phyloP scores from a whole-genome alignment of 768 basidiomycete genomes.

The Daedaleopsis nitida region DNA sequence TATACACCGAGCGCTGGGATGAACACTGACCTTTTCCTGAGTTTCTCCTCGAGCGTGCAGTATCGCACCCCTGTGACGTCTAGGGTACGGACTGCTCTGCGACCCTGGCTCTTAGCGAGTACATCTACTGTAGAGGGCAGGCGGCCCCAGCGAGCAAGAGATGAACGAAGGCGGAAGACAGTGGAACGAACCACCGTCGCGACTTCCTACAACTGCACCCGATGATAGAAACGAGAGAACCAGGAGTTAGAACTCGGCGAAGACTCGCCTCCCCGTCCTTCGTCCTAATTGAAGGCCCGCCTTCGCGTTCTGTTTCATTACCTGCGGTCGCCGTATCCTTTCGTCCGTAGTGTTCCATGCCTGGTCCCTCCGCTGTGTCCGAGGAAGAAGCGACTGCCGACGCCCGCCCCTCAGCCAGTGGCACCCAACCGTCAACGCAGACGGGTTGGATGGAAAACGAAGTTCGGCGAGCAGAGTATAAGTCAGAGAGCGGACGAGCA shows the following conservation, averaged over 20 bases:
- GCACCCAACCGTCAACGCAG: not conserved
- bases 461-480: not conserved
- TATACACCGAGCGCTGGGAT: not conserved
- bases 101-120: no score
- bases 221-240: not conserved
- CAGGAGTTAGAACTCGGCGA: not conserved
- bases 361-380: not conserved
- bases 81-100: not conserved
- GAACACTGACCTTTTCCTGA: not conserved
- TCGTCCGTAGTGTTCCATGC: not conserved
- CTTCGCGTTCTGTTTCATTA: not conserved
- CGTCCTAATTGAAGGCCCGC: not conserved
- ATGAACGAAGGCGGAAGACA: not conserved
- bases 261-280: not conserved
- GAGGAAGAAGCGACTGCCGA: not conserved
- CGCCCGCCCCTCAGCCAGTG: not conserved
- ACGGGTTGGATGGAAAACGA: not conserved
- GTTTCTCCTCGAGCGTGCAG: not conserved
- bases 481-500: not conserved
- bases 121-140: no score
- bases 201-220: not conserved
- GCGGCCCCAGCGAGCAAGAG: not conserved
- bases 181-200: not conserved
- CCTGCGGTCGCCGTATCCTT: not conserved
- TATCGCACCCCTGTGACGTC: slow-evolving; percentile 8